Conservation (phyloP, 495 filamentous ascomycete species). For the Talaromyces nanjingensis region DNA sequence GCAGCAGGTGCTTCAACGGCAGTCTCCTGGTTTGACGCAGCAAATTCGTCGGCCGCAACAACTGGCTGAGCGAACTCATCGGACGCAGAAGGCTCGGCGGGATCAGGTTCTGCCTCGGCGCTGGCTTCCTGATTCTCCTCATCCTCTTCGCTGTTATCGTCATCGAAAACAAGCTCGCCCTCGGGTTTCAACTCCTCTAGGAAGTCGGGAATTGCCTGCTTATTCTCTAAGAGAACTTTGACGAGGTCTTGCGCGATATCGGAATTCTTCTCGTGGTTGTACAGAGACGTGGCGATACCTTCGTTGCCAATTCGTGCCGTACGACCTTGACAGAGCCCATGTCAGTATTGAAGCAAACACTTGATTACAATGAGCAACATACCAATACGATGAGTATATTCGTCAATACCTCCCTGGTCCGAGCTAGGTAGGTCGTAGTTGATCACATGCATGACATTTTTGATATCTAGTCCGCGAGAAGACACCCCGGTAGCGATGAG, state of each 20-base stretch:
- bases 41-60: not conserved
- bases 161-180: slow-evolving; percentile 44
- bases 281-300: slow-evolving; percentile 85
- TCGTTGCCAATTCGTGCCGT: slow-evolving; percentile 89
- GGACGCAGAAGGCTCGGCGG: not conserved
- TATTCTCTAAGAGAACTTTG: slow-evolving; percentile 71
- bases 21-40: not conserved
- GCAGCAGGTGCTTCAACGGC: not conserved
- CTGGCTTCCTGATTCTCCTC: not conserved
- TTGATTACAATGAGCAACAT: slow-evolving; percentile 18
- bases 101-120: not conserved
- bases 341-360: not conserved
- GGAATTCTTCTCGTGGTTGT: slow-evolving; percentile 60
- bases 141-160: slow-evolving; percentile 52
- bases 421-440: slow-evolving; percentile 78
- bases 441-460: slow-evolving; percentile 81
- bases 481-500: slow-evolving; percentile 79
- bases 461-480: slow-evolving; percentile 86
- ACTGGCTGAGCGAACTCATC: not conserved
- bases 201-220: slow-evolving; percentile 76
- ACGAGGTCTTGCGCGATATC: slow-evolving; percentile 63
- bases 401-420: slow-evolving; percentile 76
- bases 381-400: slow-evolving; percentile 94
- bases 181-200: slow-evolving; percentile 56
- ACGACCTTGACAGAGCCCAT: slow-evolving; percentile 52